Conservation (phyloP, 2,329 filamentous ascomycete species). For the Fusarium brevicatenulatum region DNA sequence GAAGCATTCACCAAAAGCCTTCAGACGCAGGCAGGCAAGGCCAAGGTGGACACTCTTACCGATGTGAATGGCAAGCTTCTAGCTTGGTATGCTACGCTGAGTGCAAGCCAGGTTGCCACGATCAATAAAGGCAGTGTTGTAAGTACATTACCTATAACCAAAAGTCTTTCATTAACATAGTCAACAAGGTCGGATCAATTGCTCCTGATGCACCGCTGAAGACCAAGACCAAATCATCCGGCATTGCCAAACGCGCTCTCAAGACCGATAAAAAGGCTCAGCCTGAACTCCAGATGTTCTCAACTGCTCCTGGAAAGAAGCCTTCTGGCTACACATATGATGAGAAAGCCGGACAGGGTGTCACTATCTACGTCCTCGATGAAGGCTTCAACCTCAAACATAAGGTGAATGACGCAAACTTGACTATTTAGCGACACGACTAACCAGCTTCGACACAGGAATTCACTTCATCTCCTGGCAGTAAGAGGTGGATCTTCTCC, state of each 20-base stretch:
- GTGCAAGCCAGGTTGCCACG: background rate
- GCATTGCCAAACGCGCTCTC: background rate
- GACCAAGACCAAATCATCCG: accelerated
- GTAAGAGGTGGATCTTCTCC: background rate
- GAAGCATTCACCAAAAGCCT: background rate
- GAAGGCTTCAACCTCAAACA: background rate
- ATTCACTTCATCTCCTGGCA: background rate
- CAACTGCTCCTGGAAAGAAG: background rate
- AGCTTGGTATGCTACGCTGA: background rate
- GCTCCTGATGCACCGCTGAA: background rate
- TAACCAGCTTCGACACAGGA: background rate
- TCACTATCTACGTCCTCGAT: background rate
- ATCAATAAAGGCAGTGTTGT: background rate
- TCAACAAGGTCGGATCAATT: accelerated
- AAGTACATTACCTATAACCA: accelerated
- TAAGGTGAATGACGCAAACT: too few species aligned
- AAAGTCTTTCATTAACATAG: accelerated
- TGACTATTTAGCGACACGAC: too few species aligned
- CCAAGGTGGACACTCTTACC: background rate
- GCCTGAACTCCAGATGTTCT: background rate
- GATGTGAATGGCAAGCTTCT: background rate
- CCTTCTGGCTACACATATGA: background rate
- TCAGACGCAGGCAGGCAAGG: background rate
- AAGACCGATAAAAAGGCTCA: background rate
- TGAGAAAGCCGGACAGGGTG: background rate